Evolutionary conservation across 192 early-diverging fungal species (phyloP).

Genomic region (Rhizoclosmatium sp.): DNA sequence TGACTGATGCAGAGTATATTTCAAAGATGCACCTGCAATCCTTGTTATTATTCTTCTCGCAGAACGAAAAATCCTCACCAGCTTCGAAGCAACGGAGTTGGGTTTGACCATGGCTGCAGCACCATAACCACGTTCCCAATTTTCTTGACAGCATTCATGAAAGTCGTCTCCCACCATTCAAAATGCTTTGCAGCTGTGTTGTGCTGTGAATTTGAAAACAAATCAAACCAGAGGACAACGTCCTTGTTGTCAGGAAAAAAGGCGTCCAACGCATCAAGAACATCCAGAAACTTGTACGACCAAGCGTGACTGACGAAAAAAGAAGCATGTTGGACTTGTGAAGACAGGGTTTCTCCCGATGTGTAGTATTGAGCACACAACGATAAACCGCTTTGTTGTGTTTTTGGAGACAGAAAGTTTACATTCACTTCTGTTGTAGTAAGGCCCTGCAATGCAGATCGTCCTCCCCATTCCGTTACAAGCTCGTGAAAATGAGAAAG

Average conservation of each 20-base stretch:
- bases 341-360: conserved; percentile 25
- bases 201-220: conserved; percentile 49
- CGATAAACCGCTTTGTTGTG: neutral
- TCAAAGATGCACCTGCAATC: conserved; percentile 45
- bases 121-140: conserved; percentile 49
- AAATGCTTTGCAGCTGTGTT: conserved; percentile 8
- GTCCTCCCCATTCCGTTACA: conserved; percentile 12
- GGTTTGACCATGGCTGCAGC: conserved; percentile 41
- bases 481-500: conserved; percentile 1
- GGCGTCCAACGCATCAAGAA: conserved; percentile 39
- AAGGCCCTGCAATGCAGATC: neutral
- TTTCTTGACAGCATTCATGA: conserved; percentile 36
- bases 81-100: conserved; percentile 31
- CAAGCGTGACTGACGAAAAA: conserved; percentile 45
- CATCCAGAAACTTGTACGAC: conserved; percentile 42
- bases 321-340: conserved; percentile 8
- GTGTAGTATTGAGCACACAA: conserved; percentile 16
- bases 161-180: conserved; percentile 39
- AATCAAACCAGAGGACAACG: conserved; percentile 44
- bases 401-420: conserved; percentile 27
- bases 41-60: too few species aligned
- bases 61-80: conserved; percentile 41
- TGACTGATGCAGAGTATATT: conserved; percentile 17
- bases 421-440: conserved; percentile 35
- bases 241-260: conserved; percentile 1